Evolutionary conservation across 2,329 filamentous ascomycete species (phyloP).

Genomic region (Ophiostoma ulmi): DNA sequence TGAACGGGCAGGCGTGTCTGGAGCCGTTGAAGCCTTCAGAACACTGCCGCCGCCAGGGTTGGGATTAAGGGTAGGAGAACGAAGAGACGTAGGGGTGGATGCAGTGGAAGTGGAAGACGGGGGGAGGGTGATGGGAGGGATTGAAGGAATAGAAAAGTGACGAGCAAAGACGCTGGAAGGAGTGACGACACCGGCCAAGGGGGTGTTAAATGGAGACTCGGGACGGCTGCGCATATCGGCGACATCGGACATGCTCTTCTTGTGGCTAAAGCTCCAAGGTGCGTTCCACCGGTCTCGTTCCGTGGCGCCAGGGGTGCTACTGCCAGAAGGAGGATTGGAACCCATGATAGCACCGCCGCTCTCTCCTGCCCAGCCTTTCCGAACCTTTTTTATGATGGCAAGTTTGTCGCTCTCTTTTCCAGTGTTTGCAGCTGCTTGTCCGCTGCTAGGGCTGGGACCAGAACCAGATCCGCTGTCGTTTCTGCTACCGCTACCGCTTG

Average conservation of each 20-base stretch:
- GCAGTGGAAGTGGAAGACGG: constrained; percentile 20
- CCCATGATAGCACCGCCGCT: not conserved
- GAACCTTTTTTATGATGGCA: constrained; percentile 15
- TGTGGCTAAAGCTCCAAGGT: constrained; percentile 35
- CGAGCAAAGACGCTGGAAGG: constrained; percentile 59
- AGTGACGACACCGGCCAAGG: constrained; percentile 60
- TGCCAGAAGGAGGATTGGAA: not conserved
- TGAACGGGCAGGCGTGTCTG: constrained; percentile 29
- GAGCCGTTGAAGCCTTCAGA: constrained; percentile 20
- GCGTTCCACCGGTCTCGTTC: constrained; percentile 22
- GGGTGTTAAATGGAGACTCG: constrained; percentile 45
- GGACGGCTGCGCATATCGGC: constrained; percentile 41
- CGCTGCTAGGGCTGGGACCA: not conserved
- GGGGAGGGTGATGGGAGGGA: constrained; percentile 18
- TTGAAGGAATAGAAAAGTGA: constrained; percentile 63
- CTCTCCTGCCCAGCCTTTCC: constrained; percentile 11
- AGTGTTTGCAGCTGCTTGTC: constrained; percentile 2
- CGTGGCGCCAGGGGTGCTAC: not conserved
- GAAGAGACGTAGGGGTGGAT: constrained; percentile 18
- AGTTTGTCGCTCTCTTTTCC: constrained; percentile 14
- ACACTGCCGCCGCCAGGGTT: not conserved
- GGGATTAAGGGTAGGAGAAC: constrained; percentile 15
- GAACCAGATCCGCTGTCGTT: constrained; percentile 5
- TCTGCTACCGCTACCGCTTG: constrained; percentile 5
- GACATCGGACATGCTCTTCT: constrained; percentile 44